Percentiles rank a stretch among this genome's conserved stretches.
phyloP scores from a whole-genome alignment of 164 flowering plant species.

The Cinnamomum micranthum region DNA sequence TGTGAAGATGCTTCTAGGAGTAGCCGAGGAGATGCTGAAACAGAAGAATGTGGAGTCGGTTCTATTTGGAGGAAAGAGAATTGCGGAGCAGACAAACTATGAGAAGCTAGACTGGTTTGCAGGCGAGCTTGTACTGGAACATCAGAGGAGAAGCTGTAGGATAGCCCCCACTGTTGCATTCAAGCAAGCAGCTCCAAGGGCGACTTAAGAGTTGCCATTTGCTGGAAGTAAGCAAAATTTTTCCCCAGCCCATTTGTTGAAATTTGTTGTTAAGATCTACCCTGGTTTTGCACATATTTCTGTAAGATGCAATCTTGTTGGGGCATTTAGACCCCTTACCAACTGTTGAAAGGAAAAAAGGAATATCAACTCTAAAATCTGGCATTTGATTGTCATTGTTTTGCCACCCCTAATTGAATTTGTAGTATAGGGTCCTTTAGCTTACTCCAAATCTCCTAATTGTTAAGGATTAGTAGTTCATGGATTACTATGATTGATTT shows the following conservation, averaged over 20 bases:
- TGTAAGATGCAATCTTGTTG: background rate
- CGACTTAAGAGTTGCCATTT: constrained; percentile 5
- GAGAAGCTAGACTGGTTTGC: constrained; percentile 96
- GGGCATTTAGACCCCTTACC: background rate
- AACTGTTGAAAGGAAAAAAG: no score
- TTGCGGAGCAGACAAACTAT: constrained; percentile 64
- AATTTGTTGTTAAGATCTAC: background rate
- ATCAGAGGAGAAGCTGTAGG: constrained; percentile 92
- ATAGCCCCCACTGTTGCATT: constrained; percentile 97
- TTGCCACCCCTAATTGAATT: no score
- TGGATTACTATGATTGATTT: no score
- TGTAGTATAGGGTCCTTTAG: no score
- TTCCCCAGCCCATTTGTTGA: constrained; percentile 3
- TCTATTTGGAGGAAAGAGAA: constrained; percentile 76
- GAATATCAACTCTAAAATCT: no score
- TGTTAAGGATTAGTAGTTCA: no score
- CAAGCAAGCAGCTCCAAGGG: constrained; percentile 66
- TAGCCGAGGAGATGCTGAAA: constrained; percentile 82
- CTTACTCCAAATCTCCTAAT: no score
- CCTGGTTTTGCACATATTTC: background rate
- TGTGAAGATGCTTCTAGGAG: constrained; percentile 54
- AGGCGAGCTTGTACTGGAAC: constrained; percentile 80
- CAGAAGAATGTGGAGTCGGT: constrained; percentile 91
- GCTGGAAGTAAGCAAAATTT: constrained; percentile 10
- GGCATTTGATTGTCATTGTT: no score